phyloP scores from a whole-genome alignment of 805 yeast species.

The Myxozyma geophila region DNA sequence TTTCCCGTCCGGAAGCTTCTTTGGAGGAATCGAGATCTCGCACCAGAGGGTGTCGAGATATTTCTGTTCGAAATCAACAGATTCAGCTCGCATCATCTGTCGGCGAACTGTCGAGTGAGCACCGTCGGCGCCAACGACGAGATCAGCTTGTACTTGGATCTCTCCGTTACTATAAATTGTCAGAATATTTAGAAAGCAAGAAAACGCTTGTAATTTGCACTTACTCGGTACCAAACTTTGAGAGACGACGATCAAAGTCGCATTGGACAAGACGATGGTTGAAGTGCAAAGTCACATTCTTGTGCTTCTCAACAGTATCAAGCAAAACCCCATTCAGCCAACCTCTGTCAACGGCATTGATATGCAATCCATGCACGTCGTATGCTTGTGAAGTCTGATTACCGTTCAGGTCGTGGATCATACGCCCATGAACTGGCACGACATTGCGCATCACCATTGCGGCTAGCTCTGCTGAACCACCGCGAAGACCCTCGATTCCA shows the following conservation, averaged over 20 bases:
- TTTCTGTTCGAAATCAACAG: constrained; percentile 75
- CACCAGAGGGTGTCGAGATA: constrained; percentile 83
- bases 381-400: constrained; percentile 69
- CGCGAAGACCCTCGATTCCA: constrained; percentile 71
- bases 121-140: constrained; percentile 85
- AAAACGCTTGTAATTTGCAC: neutral
- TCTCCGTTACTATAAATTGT: constrained; percentile 22
- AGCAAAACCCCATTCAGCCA: constrained; percentile 67
- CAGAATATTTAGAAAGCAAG: neutral
- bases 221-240: constrained; percentile 36
- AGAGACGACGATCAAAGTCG: constrained; percentile 43
- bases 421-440: constrained; percentile 86
- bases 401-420: constrained; percentile 79
- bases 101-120: constrained; percentile 74
- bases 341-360: constrained; percentile 82
- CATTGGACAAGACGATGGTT: constrained; percentile 59
- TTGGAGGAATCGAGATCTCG: constrained; percentile 75
- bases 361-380: constrained; percentile 80
- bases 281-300: constrained; percentile 55
- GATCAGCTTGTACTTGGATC: constrained; percentile 51
- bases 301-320: constrained; percentile 59
- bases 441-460: constrained; percentile 59
- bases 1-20: constrained; percentile 37
- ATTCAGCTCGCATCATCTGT: constrained; percentile 61
- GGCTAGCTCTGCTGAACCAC: constrained; percentile 65